A percentile compares a stretch with the other conserved stretches of the same genome.
Conservation (phyloP, 805 yeast species). For the Sugiyamaella floridensis region DNA sequence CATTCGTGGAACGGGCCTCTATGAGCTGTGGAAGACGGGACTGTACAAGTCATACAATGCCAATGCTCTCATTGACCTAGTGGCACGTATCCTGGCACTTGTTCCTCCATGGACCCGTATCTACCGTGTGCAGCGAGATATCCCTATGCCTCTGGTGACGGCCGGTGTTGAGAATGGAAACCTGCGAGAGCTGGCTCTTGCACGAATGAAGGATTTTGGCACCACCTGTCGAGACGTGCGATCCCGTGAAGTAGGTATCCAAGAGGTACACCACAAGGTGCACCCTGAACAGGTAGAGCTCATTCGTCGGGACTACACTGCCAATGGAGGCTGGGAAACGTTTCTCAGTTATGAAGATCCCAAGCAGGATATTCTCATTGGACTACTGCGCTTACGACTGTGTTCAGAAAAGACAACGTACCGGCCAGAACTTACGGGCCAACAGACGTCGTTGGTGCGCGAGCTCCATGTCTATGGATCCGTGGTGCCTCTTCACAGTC, state of each 20-base stretch:
- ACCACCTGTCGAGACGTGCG: constrained; percentile 93
- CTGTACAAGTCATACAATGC: constrained; percentile 91
- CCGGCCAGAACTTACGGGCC: constrained; percentile 76
- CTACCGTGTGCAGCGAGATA: constrained; percentile 96
- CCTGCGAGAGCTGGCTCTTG: constrained; percentile 87
- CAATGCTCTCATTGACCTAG: constrained; percentile 85
- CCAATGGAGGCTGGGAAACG: constrained; percentile 99
- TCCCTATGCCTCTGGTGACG: constrained; percentile 97
- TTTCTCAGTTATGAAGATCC: constrained; percentile 95
- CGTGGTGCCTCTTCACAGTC: constrained; percentile 90
- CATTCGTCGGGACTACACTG: constrained; percentile 90
- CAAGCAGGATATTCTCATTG: constrained; percentile 89
- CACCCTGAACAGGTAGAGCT: constrained; percentile 96
- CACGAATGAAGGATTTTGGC: constrained; percentile 97
- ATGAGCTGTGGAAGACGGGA: constrained; percentile 96
- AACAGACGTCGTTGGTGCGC: constrained; percentile 90
- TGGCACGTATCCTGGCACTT: constrained; percentile 89
- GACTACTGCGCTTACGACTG: constrained; percentile 77
- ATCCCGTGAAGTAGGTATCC: constrained; percentile 97
- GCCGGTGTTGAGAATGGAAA: constrained; percentile 98
- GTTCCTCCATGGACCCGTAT: constrained; percentile 99
- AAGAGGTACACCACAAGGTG: constrained; percentile 95
- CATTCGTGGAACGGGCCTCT: constrained; percentile 93
- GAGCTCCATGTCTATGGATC: constrained; percentile 97
- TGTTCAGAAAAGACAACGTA: constrained; percentile 86